Conservation (phyloP, 2,329 filamentous ascomycete genomes). For the Ophiognomonia clavigignenti-juglandacearum region DNA sequence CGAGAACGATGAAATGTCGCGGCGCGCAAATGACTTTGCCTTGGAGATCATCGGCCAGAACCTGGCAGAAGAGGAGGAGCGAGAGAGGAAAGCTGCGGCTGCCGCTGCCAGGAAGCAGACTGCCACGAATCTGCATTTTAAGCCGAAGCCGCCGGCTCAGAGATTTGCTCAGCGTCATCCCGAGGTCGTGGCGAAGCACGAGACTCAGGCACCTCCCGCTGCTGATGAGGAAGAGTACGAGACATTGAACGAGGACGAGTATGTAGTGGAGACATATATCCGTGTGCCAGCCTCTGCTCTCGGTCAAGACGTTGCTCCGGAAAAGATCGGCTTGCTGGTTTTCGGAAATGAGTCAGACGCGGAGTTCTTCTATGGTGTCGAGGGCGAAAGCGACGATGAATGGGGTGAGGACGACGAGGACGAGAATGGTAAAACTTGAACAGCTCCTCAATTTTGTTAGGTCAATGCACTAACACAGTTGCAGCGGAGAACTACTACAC, state of each 20-base stretch:
- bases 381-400: constrained; percentile 59
- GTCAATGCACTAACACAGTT: constrained; percentile 3
- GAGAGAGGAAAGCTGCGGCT: constrained; percentile 7
- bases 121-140: constrained; percentile 35
- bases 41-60: constrained; percentile 53
- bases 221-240: constrained; percentile 19
- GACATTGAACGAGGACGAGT: constrained; percentile 46
- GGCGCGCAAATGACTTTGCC: constrained; percentile 55
- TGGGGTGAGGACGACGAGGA: constrained; percentile 56
- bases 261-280: constrained; percentile 61
- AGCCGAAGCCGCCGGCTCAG: constrained; percentile 50
- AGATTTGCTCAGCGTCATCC: constrained; percentile 54
- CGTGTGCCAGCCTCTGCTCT: constrained; percentile 52
- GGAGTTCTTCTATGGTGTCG: constrained; percentile 55
- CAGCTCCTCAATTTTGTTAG: background rate
- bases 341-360: constrained; percentile 55
- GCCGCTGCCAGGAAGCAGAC: constrained; percentile 16
- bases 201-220: constrained; percentile 7
- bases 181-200: constrained; percentile 24
- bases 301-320: constrained; percentile 39
- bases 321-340: constrained; percentile 51
- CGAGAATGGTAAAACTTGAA: constrained; percentile 50
- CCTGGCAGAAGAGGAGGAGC: constrained; percentile 41
- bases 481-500: constrained; percentile 75
- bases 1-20: constrained; percentile 43